Conservation (phyloP, 1,284 basidiomycete genomes). For the Sanguinoderma infundibulare region DNA sequence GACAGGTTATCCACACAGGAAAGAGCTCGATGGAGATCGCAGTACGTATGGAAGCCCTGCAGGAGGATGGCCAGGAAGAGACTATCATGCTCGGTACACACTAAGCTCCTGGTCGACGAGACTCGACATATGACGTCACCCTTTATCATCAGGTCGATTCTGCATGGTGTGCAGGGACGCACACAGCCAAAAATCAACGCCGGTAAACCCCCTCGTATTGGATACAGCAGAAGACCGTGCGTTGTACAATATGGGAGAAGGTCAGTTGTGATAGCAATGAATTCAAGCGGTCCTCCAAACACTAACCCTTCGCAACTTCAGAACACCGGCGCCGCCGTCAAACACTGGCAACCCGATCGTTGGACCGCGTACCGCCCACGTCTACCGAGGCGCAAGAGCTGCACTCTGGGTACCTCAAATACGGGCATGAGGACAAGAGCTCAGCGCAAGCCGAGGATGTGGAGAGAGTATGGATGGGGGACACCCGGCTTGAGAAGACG, state of each 20-base stretch:
- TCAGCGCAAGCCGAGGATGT: slow-evolving; percentile 17
- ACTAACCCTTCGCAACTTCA: slow-evolving; percentile 17
- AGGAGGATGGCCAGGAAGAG: slow-evolving; percentile 49
- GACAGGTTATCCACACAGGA: slow-evolving; percentile 82
- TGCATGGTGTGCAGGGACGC: slow-evolving; percentile 86
- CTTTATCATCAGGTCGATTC: slow-evolving; percentile 56
- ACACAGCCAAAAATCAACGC: slow-evolving; percentile 62
- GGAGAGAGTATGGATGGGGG: slow-evolving; percentile 69
- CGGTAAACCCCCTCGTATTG: slow-evolving; percentile 69
- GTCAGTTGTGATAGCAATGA: slow-evolving; percentile 39
- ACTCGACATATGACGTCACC: neutral
- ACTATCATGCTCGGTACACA: slow-evolving; percentile 69
- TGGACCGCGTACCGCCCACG: slow-evolving; percentile 74
- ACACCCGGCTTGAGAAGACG: slow-evolving; percentile 68
- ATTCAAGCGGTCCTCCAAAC: neutral
- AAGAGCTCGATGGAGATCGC: slow-evolving; percentile 82
- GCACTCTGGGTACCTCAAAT: slow-evolving; percentile 68
- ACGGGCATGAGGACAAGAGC: slow-evolving; percentile 42
- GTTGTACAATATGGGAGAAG: slow-evolving; percentile 70
- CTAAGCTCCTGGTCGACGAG: neutral
- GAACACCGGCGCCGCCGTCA: slow-evolving; percentile 61
- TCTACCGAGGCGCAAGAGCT: slow-evolving; percentile 69
- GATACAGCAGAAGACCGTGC: slow-evolving; percentile 65
- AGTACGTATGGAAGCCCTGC: slow-evolving; percentile 78
- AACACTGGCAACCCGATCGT: slow-evolving; percentile 55